Evolutionary conservation across 108 stramenopile species (phyloP), one percentile per base, ranked within the genome.

Genomic region (Fragilariopsis cylindrus): DNA sequence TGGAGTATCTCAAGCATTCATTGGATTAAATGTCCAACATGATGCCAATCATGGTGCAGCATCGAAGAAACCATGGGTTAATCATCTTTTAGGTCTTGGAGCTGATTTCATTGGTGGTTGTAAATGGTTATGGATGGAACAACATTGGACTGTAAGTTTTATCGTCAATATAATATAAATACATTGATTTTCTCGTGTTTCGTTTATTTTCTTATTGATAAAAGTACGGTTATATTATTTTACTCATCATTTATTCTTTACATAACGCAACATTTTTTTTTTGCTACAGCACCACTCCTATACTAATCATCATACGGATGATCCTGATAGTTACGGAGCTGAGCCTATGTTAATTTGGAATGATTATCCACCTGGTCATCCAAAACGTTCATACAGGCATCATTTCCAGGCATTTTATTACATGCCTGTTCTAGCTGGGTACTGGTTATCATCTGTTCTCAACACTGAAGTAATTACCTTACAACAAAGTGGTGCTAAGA

Each of bases 31-130:
- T 73, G 92, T 97, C 5, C 95, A 96, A 76, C 97, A 98, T 69
- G 97, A 98, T 83, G 94, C 96, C 78, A 98, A 98, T 80, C 97
- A 97, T 56, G 97, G 97, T 4, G 96, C 96, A 15, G 89, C 88
- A 42, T 92, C 91, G 18, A 91, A 84, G 69, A 82, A 81, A n/a
- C 73, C 87, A 9, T 89, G 87, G 87, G 70, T 94, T 69, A 96
- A 96, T 67, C 84, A 94, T 72, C 54, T 96, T 21, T 73, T 96
- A 9, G 95, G 95, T 48, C 87, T 92, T 16, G 95, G 95, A 48
- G 90, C 91, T 18, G 95, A 96, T 71, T 85, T 96, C 16, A 96
- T 96, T 69, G 95, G 95, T 48, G 92, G 92, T 15, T 83, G 78
- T 83, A 96, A 94, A 65, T 96, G 90, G 90, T 78, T 89, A 41